Base-by-base conservation (phyloP, 1,139 yeast genomes). In the Suhomyces wounanorum region DNA sequence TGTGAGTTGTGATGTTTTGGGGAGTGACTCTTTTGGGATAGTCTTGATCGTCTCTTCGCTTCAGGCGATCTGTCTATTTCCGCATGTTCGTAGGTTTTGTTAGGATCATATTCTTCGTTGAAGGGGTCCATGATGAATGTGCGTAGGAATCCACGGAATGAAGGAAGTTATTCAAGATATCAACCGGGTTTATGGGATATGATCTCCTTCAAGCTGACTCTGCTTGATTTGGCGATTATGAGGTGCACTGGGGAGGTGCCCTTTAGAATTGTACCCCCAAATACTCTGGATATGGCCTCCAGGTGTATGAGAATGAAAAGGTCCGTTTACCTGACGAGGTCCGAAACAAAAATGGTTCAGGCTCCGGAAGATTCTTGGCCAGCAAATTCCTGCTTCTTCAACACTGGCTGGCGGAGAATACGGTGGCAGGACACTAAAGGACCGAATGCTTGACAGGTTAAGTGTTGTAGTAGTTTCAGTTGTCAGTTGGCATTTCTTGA, bases 41-140 rank as follows among this genome's bases (percentile, higher is more conserved):
- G 31, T 18, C 33, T 14, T 13, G 48, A 31, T 8, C 8, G 8
- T 23, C 44, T 42, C 39, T 33, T 42, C 8, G 44, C 23, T 16
- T 16, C 10, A 3, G 21, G 21, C 18, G 42, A 38, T 8, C 42
- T 37, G n/a, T 16, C 44, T 18, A 36, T 25, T 14, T 35, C 43
- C 10, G 38, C 36, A 17, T 38, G 33, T 8, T 44, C 44, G 45
- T 52, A 52, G 10, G 47, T 33, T 31, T 50, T 52, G 31, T 45
- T 40, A 45, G 55, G 53, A 30, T 52, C 50, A 39, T 52, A 52
- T 36, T 52, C 52, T 36, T 52, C 54, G 18, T 28, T 38, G 37
- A 49, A 49, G 16, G 48, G 25, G 30, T 38, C 38, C 42, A 44
- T 38, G n/a, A 30, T 37, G 30, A 10, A n/a, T 23, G 8, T 17